Evolutionary conservation across 1,284 basidiomycete genomes (phyloP).

Genomic region (Boletus holoroseus): DNA sequence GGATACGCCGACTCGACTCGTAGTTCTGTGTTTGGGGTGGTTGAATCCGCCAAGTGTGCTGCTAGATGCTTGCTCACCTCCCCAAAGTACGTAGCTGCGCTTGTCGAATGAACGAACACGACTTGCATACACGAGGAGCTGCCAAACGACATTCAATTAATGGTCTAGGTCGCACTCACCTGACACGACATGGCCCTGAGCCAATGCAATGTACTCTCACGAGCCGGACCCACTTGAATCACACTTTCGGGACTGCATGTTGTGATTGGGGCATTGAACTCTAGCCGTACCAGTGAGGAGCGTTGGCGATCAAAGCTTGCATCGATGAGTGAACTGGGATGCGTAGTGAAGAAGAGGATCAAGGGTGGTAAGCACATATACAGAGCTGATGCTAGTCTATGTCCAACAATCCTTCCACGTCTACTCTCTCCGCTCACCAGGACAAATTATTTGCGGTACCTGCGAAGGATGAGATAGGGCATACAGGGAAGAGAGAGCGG

Average conservation of each 20-base stretch:
- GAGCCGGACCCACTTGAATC: background rate
- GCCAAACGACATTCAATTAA: background rate
- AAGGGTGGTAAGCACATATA: slow-evolving; percentile 17
- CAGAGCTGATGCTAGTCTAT: slow-evolving; percentile 28
- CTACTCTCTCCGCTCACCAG: background rate
- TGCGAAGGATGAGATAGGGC: slow-evolving; percentile 4
- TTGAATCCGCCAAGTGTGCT: background rate
- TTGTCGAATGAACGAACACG: too few relatives aligned
- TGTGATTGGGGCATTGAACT: background rate
- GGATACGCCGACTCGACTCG: background rate
- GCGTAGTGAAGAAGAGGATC: slow-evolving; percentile 2
- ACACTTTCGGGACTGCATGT: background rate
- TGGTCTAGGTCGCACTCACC: background rate
- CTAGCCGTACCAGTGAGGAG: background rate
- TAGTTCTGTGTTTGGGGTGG: background rate
- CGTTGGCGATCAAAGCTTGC: background rate
- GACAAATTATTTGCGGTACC: slow-evolving; percentile 30
- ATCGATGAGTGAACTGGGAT: slow-evolving; percentile 1
- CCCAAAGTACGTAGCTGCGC: background rate
- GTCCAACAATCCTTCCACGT: slow-evolving; percentile 9
- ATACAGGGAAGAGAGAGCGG: background rate
- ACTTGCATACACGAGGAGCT: too few relatives aligned
- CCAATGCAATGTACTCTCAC: background rate
- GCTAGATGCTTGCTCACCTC: background rate
- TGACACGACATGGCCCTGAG: background rate